These are phyloP conservation scores for Gaultheria prostrata DNA, from an alignment of 148 eudicot species.

Conservation along the genomic window DNA sequence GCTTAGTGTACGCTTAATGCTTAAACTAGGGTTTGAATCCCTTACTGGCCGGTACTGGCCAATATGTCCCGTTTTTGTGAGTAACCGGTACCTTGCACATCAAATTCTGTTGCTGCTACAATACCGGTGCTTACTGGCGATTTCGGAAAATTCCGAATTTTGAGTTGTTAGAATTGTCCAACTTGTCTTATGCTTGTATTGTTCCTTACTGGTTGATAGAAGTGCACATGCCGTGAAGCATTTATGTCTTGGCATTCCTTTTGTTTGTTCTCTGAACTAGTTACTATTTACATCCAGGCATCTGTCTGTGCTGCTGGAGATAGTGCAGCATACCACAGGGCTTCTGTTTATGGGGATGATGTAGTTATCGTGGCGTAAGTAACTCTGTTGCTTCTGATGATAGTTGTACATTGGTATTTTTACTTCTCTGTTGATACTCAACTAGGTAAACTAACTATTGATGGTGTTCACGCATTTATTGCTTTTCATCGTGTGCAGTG, in stretches of 20 bases:
- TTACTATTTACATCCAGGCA: slow-evolving; percentile 39
- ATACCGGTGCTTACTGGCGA: too few species aligned
- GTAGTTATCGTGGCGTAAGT: slow-evolving; percentile 98
- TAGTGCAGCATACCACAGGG: slow-evolving; percentile 70
- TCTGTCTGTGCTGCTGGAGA: slow-evolving; percentile 79
- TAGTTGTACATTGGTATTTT: neutral
- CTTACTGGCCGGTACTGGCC: too few species aligned
- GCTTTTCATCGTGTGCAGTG: slow-evolving; percentile 38
- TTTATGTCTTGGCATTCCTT: neutral
- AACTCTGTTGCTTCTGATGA: neutral
- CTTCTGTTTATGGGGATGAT: slow-evolving; percentile 77
- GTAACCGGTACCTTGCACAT: too few species aligned
- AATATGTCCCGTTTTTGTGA: too few species aligned
- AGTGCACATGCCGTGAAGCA: neutral
- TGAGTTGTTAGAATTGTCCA: neutral
- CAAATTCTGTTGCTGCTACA: too few species aligned
- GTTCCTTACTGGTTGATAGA: neutral
- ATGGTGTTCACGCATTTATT: neutral
- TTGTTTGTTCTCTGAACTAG: neutral
- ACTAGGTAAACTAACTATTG: neutral
- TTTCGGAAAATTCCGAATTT: too few species aligned
- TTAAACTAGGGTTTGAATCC: too few species aligned
- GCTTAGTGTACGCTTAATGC: too few species aligned
- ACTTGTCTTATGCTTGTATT: neutral
- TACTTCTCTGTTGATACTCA: neutral